Base-by-base conservation (phyloP, 1,139 yeast species). In the Debaryomyces robertsiae region DNA sequence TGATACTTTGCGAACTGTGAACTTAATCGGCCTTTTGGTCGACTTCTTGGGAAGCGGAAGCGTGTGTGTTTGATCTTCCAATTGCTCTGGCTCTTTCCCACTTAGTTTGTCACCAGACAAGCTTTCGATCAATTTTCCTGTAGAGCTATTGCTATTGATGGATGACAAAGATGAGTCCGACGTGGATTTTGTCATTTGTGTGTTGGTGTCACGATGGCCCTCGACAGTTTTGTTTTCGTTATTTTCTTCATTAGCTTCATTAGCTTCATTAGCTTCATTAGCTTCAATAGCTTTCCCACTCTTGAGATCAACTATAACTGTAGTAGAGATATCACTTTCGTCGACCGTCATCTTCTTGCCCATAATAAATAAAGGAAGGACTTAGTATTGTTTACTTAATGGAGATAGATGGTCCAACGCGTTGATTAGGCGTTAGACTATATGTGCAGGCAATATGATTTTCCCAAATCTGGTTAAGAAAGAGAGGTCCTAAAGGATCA, bases 1-100 rank as follows among this genome's bases (percentile, higher is more conserved):
- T 5, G 72, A 65, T 3, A 70, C 75, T 48, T 67, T 70, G 30
- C 76, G 57, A 3, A 72, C 76, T 3, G 73, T 70, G 47, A 72
- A 72, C 43, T 61, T 67, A 40, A 71, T 56, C 6, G 76, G 71
- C 41, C 65, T 67, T 37, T 49, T 57, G 19, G 40, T 36, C 11
- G 45, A 41, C 25, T 38, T 40, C 14, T 39, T 36, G 23, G 40
- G 38, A 23, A 31, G 36, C 3, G 30, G 39, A 9, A 39, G 14
- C 27, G 39, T 40, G 28, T 35, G 36, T 19, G 40, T 22, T 38
- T 35, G 41, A 13, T 18, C 36, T 27, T 36, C 33, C 16, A 28
- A 42, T 29, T 13, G 32, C 5, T 27, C 36, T 11, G 27, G 38
- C 15, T 17, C 31, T 15, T 29, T 34, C 14, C 32, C 39, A 14